Conservation (phyloP, 2,329 filamentous ascomycete genomes). For the Epichloe glyceriae region DNA sequence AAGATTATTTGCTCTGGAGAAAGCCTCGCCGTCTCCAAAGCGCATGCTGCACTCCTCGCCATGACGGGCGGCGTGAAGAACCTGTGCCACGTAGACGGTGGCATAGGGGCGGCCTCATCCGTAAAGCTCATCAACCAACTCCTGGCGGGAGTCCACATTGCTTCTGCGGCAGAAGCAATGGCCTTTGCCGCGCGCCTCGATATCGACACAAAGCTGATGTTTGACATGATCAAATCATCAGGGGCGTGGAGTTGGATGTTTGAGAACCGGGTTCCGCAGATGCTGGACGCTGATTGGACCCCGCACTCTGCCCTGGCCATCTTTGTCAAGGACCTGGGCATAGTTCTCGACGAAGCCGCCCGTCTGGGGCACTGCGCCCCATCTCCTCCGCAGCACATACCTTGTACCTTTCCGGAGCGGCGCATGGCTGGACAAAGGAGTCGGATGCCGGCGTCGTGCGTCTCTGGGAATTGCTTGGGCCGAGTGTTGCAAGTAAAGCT, state of each 20-base stretch:
- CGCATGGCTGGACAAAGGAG: slow-evolving; percentile 20
- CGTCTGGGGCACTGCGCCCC: slow-evolving; percentile 15
- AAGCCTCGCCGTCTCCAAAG: slow-evolving; percentile 11
- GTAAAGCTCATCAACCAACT: slow-evolving; percentile 47
- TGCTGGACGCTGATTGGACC: slow-evolving; percentile 23
- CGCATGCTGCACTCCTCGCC: slow-evolving; percentile 15
- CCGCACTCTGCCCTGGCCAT: slow-evolving; percentile 22
- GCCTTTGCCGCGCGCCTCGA: slow-evolving; percentile 40
- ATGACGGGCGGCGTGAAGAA: slow-evolving; percentile 20
- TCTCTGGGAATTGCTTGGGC: slow-evolving; percentile 23
- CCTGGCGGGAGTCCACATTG: slow-evolving; percentile 45
- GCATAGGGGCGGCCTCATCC: slow-evolving; percentile 38
- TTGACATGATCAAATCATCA: slow-evolving; percentile 30
- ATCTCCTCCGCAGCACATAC: slow-evolving; percentile 19
- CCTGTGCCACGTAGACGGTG: slow-evolving; percentile 35
- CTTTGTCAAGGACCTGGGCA: slow-evolving; percentile 22
- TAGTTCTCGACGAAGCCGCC: slow-evolving; percentile 19
- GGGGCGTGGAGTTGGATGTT: slow-evolving; percentile 26
- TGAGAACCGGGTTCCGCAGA: slow-evolving; percentile 21
- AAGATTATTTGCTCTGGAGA: slow-evolving; percentile 23
- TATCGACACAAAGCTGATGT: slow-evolving; percentile 34
- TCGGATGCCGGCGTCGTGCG: slow-evolving; percentile 22
- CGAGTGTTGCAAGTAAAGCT: slow-evolving; percentile 9
- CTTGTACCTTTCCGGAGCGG: slow-evolving; percentile 19
- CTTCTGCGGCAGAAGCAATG: slow-evolving; percentile 41